These are phyloP conservation scores for Cenchrus americanus DNA, from an alignment of 176 grass and related monocot genomes.

Conservation along the genomic window DNA sequence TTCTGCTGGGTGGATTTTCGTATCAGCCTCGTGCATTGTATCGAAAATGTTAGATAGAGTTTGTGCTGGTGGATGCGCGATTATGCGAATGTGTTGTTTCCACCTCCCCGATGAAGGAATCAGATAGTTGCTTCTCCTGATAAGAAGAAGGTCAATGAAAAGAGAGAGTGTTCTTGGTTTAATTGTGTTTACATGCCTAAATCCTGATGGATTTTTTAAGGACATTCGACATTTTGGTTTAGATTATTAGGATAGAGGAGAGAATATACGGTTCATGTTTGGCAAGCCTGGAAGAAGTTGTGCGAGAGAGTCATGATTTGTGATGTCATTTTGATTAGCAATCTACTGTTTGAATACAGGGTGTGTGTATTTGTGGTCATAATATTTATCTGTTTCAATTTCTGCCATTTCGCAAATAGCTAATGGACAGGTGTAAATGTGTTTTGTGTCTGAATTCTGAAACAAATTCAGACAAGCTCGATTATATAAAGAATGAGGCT, in stretches of 20 bases:
- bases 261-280: not conserved
- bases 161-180: not conserved
- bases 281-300: not conserved
- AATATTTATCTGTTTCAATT: not conserved
- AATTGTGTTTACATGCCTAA: not conserved
- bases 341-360: not conserved
- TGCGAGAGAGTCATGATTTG: not conserved
- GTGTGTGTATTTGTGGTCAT: not conserved
- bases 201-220: not conserved
- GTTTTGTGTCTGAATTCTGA: not conserved
- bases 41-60: not conserved
- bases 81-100: not conserved
- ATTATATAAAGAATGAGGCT: not conserved
- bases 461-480: not conserved
- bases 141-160: not conserved
- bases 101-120: not conserved
- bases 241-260: not conserved
- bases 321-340: slow-evolving; percentile 8
- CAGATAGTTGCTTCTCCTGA: not conserved
- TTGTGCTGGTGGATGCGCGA: slow-evolving; percentile 2
- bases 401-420: not conserved
- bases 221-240: not conserved
- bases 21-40: not conserved
- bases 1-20: not conserved
- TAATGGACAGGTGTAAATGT: not conserved